Percentiles rank a stretch among this genome's conserved stretches.
These are phyloP conservation scores for Penicillium sp. DNA, from an alignment of 2,329 filamentous ascomycete species.

Conservation along the genomic window DNA sequence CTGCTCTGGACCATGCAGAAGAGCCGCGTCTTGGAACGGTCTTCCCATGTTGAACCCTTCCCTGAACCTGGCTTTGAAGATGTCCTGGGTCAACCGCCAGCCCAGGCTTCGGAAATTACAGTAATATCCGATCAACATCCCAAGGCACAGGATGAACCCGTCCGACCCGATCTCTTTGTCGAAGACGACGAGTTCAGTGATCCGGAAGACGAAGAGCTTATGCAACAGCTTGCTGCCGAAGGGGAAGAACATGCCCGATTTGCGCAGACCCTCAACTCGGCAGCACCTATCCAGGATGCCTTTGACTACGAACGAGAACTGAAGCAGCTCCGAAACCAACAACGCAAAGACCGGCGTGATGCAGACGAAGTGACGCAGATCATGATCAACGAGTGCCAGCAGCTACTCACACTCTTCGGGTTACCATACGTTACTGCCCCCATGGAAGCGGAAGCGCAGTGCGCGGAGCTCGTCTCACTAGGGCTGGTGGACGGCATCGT, in stretches of 20 bases:
- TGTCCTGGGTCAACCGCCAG: constrained; percentile 31
- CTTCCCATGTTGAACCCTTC: constrained; percentile 30
- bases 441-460: constrained; percentile 98
- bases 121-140: constrained; percentile 23
- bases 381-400: constrained; percentile 94
- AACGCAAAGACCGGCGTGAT: constrained; percentile 92
- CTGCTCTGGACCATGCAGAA: background rate
- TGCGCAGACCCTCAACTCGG: constrained; percentile 77
- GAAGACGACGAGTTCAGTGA: constrained; percentile 66
- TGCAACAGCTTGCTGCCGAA: constrained; percentile 80
- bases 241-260: constrained; percentile 92
- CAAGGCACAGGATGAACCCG: constrained; percentile 9
- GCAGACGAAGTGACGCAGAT: constrained; percentile 91
- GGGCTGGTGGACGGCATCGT: constrained; percentile 95
- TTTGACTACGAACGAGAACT: constrained; percentile 83
- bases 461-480: constrained; percentile 78
- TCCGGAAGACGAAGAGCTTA: constrained; percentile 83
- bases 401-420: constrained; percentile 81
- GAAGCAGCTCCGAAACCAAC: constrained; percentile 79
- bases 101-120: constrained; percentile 5
- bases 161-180: constrained; percentile 25
- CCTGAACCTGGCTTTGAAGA: constrained; percentile 51
- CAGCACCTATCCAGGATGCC: constrained; percentile 62
- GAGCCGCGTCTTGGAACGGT: background rate
- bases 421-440: constrained; percentile 95